phyloP scores from a whole-genome alignment of 2,329 filamentous ascomycete genomes.

The Ophioceras dolichostomum region DNA sequence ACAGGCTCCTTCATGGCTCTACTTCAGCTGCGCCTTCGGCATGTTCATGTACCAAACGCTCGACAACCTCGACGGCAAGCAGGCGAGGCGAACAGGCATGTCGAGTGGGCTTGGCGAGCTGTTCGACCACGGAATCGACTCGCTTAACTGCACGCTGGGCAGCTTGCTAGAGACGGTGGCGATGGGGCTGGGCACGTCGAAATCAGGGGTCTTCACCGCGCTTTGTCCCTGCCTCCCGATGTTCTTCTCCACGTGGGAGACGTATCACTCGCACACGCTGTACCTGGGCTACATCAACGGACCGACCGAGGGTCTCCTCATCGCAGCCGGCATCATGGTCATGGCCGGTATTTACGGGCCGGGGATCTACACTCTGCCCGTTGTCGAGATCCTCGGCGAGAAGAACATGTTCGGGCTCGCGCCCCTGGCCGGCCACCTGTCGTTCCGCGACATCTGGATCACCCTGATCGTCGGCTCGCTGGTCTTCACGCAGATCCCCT shows the following conservation, averaged over 20 bases:
- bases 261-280: conserved; percentile 94
- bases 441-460: conserved; percentile 84
- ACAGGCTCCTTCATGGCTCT: conserved; percentile 79
- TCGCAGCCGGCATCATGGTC: conserved; percentile 78
- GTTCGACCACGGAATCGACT: conserved; percentile 98
- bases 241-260: conserved; percentile 99
- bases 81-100: conserved; percentile 86
- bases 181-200: conserved; percentile 79
- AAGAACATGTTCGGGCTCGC: conserved; percentile 32
- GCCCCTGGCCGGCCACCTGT: conserved; percentile 53
- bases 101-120: conserved; percentile 92
- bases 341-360: conserved; percentile 81
- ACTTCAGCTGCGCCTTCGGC: conserved; percentile 89
- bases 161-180: conserved; percentile 85
- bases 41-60: conserved; percentile 99
- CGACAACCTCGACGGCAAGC: conserved; percentile 98
- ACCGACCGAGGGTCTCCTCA: conserved; percentile 85
- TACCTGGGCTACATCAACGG: conserved; percentile 97
- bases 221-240: conserved; percentile 87
- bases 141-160: conserved; percentile 88
- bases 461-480: conserved; percentile 54
- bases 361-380: conserved; percentile 68
- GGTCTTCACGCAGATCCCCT: conserved; percentile 66
- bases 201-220: conserved; percentile 80
- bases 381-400: conserved; percentile 56